Evolutionary conservation across 2,329 filamentous ascomycete genomes (phyloP).

Genomic region (Penicillium corylophilum): DNA sequence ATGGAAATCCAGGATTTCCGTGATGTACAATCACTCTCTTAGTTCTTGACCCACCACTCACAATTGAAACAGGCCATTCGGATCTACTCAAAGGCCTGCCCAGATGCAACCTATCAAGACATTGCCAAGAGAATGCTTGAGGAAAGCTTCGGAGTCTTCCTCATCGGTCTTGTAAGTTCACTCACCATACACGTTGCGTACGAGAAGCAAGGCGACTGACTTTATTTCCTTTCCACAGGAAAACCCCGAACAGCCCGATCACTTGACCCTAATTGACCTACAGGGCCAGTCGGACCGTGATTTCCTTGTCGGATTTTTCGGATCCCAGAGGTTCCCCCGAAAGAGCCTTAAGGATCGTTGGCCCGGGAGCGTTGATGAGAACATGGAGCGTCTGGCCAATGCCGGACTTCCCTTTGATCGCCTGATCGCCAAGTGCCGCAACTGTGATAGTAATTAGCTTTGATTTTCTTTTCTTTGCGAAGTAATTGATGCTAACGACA

Average conservation of each 20-base stretch:
- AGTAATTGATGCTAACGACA: slow-evolving; percentile 1
- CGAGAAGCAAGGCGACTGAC: slow-evolving; percentile 1
- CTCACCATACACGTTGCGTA: not conserved
- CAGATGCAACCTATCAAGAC: slow-evolving; percentile 46
- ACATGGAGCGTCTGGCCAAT: slow-evolving; percentile 51
- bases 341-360: slow-evolving; percentile 48
- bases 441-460: slow-evolving; percentile 45
- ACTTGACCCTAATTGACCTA: slow-evolving; percentile 53
- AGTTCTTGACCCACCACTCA: slow-evolving; percentile 8
- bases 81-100: slow-evolving; percentile 52
- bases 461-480: not conserved
- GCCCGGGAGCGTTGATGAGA: slow-evolving; percentile 51
- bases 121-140: slow-evolving; percentile 54
- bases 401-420: slow-evolving; percentile 54
- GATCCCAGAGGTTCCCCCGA: slow-evolving; percentile 48
- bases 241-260: slow-evolving; percentile 38
- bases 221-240: slow-evolving; percentile 30
- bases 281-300: slow-evolving; percentile 53
- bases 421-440: slow-evolving; percentile 51
- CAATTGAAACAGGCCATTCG: slow-evolving; percentile 41
- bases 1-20: slow-evolving; percentile 54
- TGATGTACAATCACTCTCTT: slow-evolving; percentile 29
- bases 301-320: slow-evolving; percentile 53
- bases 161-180: slow-evolving; percentile 51
- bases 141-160: slow-evolving; percentile 47